Conservation (phyloP, 306 rosid species). For the Trifolium subterraneum region DNA sequence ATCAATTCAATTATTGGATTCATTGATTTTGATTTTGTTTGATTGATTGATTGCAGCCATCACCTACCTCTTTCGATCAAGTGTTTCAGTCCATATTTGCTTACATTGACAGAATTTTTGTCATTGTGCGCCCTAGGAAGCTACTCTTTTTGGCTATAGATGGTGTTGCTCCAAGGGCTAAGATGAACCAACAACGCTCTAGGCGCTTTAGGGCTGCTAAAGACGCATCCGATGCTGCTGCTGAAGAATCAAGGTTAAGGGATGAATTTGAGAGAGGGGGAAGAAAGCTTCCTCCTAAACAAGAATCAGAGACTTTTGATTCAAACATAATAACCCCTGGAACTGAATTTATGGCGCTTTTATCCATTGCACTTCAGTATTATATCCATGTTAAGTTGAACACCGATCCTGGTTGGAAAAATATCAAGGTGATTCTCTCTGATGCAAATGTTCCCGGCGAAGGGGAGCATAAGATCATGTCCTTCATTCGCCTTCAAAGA, state of each 20-base stretch:
- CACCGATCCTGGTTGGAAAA: constrained; percentile 96
- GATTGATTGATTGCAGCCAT: constrained; percentile 65
- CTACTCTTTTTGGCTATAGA: constrained; percentile 93
- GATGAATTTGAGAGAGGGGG: constrained; percentile 94
- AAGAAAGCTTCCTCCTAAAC: constrained; percentile 87
- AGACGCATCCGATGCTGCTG: constrained; percentile 87
- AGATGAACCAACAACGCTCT: constrained; percentile 95
- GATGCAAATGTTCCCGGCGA: constrained; percentile 59
- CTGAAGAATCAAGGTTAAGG: constrained; percentile 85
- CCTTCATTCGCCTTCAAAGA: constrained; percentile 90
- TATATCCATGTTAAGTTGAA: constrained; percentile 86
- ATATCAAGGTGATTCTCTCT: constrained; percentile 57
- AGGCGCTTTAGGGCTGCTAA: constrained; percentile 93
- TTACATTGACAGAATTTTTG: constrained; percentile 85
- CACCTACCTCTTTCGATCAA: constrained; percentile 75
- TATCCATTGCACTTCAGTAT: constrained; percentile 89
- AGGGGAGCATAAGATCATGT: constrained; percentile 98
- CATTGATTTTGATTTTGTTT: background rate
- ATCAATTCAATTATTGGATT: background rate
- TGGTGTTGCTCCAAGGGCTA: constrained; percentile 99
- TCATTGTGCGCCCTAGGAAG: constrained; percentile 94
- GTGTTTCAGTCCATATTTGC: constrained; percentile 92
- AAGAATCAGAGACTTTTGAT: constrained; percentile 67
- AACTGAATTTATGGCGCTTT: constrained; percentile 90
- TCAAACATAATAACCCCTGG: constrained; percentile 96